phyloP scores from a whole-genome alignment of 345 rosid species.

The Melaleuca alternifolia region DNA sequence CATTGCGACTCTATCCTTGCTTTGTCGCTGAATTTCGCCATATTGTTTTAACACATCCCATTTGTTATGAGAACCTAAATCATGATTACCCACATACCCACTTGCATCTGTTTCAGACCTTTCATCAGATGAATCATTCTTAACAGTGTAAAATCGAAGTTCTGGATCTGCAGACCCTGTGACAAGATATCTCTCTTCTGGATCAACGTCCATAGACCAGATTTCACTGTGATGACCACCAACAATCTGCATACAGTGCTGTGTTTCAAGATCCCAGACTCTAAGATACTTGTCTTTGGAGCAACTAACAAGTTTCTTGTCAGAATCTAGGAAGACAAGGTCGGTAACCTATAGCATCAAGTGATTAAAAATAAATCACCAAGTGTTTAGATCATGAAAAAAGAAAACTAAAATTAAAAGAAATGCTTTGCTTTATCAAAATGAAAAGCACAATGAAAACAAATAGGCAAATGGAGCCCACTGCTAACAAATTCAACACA shows the following conservation, averaged over 20 bases:
- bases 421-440: background rate
- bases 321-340: slow-evolving; percentile 79
- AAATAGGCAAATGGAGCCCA: background rate
- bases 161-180: slow-evolving; percentile 88
- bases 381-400: background rate
- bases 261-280: slow-evolving; percentile 98
- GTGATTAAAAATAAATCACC: background rate
- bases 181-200: slow-evolving; percentile 71
- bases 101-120: slow-evolving; percentile 16
- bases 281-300: slow-evolving; percentile 93
- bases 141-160: slow-evolving; percentile 62
- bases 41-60: slow-evolving; percentile 65
- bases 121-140: slow-evolving; percentile 23
- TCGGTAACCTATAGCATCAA: slow-evolving; percentile 56
- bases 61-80: slow-evolving; percentile 33
- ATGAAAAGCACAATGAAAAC: background rate
- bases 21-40: slow-evolving; percentile 84
- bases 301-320: slow-evolving; percentile 79
- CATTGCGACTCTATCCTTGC: slow-evolving; percentile 73
- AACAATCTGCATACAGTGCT: slow-evolving; percentile 84
- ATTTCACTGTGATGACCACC: slow-evolving; percentile 97
- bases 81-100: slow-evolving; percentile 21
- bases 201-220: slow-evolving; percentile 87
- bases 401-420: background rate
- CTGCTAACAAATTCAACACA: background rate